Conservation (phyloP, 306 rosid genomes). For the Trifolium fragiferum region DNA sequence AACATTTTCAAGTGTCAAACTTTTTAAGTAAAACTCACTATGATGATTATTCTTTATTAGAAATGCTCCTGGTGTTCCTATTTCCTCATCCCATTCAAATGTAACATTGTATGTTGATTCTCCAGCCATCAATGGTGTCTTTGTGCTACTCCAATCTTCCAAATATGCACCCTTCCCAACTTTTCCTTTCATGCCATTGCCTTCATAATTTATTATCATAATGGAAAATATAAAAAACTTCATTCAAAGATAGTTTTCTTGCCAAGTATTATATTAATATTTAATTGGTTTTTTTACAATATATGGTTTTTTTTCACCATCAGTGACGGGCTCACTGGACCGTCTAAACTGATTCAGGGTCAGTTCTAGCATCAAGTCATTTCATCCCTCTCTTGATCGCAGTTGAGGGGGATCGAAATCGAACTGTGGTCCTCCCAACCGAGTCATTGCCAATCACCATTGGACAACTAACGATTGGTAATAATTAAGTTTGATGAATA, state of each 20-base stretch:
- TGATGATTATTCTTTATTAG: constrained; percentile 68
- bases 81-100: constrained; percentile 66
- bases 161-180: constrained; percentile 64
- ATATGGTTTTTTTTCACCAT: too few species aligned
- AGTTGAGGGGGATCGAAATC: too few species aligned
- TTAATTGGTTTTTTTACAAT: too few species aligned
- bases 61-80: constrained; percentile 80
- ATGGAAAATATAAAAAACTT: neutral
- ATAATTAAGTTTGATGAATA: too few species aligned
- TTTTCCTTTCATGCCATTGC: constrained; percentile 58
- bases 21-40: constrained; percentile 68
- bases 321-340: too few species aligned
- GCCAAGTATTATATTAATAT: neutral
- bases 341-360: too few species aligned
- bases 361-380: too few species aligned
- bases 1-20: constrained; percentile 66
- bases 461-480: too few species aligned
- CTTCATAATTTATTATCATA: constrained; percentile 34
- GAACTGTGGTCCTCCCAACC: too few species aligned
- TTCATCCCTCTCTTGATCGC: too few species aligned
- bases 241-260: neutral
- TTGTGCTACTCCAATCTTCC: constrained; percentile 62
- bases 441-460: too few species aligned
- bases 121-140: constrained; percentile 54
- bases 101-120: constrained; percentile 58